Base-by-base conservation (phyloP, 176 grass and related monocot species). In the Poa pratensis region DNA sequence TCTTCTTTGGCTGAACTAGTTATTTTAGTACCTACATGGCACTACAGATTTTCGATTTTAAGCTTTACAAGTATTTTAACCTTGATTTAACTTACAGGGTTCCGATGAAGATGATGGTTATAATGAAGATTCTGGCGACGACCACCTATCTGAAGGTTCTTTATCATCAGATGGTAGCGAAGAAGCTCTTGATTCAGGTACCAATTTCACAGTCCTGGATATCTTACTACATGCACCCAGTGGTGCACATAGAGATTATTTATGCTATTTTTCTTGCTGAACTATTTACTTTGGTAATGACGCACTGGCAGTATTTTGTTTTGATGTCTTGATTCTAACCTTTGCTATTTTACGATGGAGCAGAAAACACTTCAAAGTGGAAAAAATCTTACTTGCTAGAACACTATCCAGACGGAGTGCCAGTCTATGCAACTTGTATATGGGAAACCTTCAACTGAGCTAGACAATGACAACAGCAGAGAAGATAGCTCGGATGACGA, bases 341-440 rank as follows among this genome's bases (percentile, higher is more conserved):
- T 79, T 83, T 83, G 2, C 32, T 69, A 43, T 58, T 86, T 34
- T 69, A 99, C 53, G 83, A 84, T 62, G 90, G 94, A 69, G 35
- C 39, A 60, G 83, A 83, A 28, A 95, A 96, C 73, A 82, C 87
- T 73, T 92, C 93, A 9, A 99, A 96, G 65, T 99, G 96, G 96
- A 99, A 96, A 81, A 85, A 94, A 84, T 88, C 91, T 43, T 98
- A 76, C 81, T 95, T 82, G 89, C 68, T 35, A 94, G 86, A 63
- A 92, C 89, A 87, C 58, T 88, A 52, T 83, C 87, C 20, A 90
- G 45, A 79, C 88, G 73, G 60, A 89, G 80, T 92, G 86, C 72
- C 58, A 99, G 90, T 79, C 62, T 99, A 99, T 96, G 91, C 93
- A 94, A 82, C 86, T 91, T 87, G 93, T 99, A 16, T 98, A 98